Conservation (phyloP, 352 stramenopile genomes). For the Phytopythium sindhum region DNA sequence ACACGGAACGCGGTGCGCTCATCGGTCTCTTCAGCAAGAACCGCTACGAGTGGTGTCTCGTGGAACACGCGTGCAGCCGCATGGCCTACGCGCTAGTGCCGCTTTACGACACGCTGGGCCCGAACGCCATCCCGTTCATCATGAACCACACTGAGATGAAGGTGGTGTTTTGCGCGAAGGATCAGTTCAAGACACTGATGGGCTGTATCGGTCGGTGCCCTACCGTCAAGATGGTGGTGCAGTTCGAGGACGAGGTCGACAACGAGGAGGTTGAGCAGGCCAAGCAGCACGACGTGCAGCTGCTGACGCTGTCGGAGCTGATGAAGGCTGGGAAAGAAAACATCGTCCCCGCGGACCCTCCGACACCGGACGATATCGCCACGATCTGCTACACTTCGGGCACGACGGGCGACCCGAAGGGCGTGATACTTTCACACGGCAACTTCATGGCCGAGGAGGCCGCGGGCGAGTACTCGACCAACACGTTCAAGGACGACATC, state of each 20-base stretch:
- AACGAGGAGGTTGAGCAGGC: conserved; percentile 27
- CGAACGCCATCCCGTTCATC: conserved; percentile 68
- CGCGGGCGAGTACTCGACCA: conserved; percentile 13
- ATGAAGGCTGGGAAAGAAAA: conserved; percentile 35
- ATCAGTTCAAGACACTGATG: conserved; percentile 55
- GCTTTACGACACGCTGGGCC: no score
- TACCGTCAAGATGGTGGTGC: no score
- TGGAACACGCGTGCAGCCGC: conserved; percentile 61
- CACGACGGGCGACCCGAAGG: conserved; percentile 74
- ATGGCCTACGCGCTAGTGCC: conserved; percentile 71
- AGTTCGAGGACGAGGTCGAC: conserved; percentile 46
- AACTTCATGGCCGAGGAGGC: conserved; percentile 33
- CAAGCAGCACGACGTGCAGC: conserved; percentile 26
- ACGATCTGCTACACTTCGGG: conserved; percentile 91
- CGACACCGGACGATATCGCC: conserved; percentile 68
- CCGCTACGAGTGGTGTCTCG: conserved; percentile 62
- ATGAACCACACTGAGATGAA: conserved; percentile 76
- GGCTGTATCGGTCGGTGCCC: conserved; percentile 38
- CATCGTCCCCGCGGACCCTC: conserved; percentile 42
- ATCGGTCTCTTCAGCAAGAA: conserved; percentile 77
- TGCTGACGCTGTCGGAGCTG: conserved; percentile 41
- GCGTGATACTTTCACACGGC: conserved; percentile 57
- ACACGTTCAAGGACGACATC: conserved; percentile 15
- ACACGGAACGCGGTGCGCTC: conserved; percentile 37
- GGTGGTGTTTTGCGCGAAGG: conserved; percentile 60